Evolutionary conservation across 352 stramenopile species (phyloP).

Genomic region (Phytopythium aichiense): DNA sequence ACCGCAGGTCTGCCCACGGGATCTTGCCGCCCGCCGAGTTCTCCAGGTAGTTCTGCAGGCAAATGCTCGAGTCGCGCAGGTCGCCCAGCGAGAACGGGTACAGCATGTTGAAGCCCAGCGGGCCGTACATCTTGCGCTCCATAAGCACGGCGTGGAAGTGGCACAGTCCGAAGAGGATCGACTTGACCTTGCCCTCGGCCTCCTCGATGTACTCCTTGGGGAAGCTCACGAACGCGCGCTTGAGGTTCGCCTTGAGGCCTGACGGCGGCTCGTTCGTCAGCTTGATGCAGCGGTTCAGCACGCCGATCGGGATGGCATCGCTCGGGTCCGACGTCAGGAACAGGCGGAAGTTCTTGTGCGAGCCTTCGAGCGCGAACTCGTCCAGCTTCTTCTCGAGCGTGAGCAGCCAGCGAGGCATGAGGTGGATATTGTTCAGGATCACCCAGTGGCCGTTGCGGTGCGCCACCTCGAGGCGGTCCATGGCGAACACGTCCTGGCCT

Average conservation of each 20-base stretch:
- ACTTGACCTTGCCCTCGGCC: slow-evolving; percentile 94
- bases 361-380: slow-evolving; percentile 92
- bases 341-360: slow-evolving; percentile 93
- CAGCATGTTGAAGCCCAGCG: slow-evolving; percentile 98
- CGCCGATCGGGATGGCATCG: slow-evolving; percentile 92
- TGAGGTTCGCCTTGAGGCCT: slow-evolving; percentile 95
- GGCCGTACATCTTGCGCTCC: slow-evolving; percentile 97
- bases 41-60: slow-evolving; percentile 96
- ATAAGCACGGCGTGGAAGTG: slow-evolving; percentile 97
- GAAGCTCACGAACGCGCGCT: slow-evolving; percentile 96
- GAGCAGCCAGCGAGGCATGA: slow-evolving; percentile 96
- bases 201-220: slow-evolving; percentile 96
- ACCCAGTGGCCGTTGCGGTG: slow-evolving; percentile 97
- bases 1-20: slow-evolving; percentile 95
- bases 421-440: slow-evolving; percentile 97
- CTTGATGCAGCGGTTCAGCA: slow-evolving; percentile 96
- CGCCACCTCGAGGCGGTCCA: slow-evolving; percentile 93
- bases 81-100: slow-evolving; percentile 97
- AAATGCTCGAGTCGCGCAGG: slow-evolving; percentile 93
- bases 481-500: slow-evolving; percentile 94
- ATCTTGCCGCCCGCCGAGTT: slow-evolving; percentile 93
- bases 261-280: slow-evolving; percentile 95
- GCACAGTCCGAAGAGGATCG: slow-evolving; percentile 96
- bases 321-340: slow-evolving; percentile 95
- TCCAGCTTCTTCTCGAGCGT: slow-evolving; percentile 97